phyloP scores from a whole-genome alignment of 768 basidiomycete species.

The Suillus placidus region DNA sequence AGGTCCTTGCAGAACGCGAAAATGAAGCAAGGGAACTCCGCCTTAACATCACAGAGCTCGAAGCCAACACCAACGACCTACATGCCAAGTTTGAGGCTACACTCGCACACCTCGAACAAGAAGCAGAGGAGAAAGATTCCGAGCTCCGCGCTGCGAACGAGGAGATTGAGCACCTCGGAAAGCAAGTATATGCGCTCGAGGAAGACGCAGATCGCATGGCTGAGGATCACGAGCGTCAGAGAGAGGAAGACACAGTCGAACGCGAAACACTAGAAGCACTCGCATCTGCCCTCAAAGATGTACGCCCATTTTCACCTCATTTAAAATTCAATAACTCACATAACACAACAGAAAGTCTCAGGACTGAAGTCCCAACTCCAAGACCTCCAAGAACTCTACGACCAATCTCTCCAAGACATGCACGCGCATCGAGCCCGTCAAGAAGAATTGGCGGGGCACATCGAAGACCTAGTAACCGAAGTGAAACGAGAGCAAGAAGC shows the following conservation, averaged over 20 bases:
- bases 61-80: slow-evolving; percentile 69
- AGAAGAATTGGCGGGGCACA: slow-evolving; percentile 75
- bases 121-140: slow-evolving; percentile 77
- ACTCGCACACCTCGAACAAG: slow-evolving; percentile 74
- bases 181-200: slow-evolving; percentile 82
- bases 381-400: slow-evolving; percentile 66
- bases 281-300: slow-evolving; percentile 79
- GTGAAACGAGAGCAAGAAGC: slow-evolving; percentile 58
- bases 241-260: slow-evolving; percentile 77
- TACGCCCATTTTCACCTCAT: slow-evolving; percentile 28
- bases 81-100: slow-evolving; percentile 76
- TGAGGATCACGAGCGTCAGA: slow-evolving; percentile 67
- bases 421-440: slow-evolving; percentile 70
- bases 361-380: slow-evolving; percentile 65
- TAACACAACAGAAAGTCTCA: slow-evolving; percentile 61
- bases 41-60: slow-evolving; percentile 73
- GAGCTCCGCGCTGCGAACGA: slow-evolving; percentile 74
- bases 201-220: slow-evolving; percentile 79
- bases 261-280: slow-evolving; percentile 69
- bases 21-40: slow-evolving; percentile 76
- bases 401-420: slow-evolving; percentile 61
- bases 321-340: slow-evolving; percentile 5
- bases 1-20: slow-evolving; percentile 81
- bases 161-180: slow-evolving; percentile 80
- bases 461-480: slow-evolving; percentile 71